phyloP scores from a whole-genome alignment of 805 yeast genomes.

The Saturnispora diversa region DNA sequence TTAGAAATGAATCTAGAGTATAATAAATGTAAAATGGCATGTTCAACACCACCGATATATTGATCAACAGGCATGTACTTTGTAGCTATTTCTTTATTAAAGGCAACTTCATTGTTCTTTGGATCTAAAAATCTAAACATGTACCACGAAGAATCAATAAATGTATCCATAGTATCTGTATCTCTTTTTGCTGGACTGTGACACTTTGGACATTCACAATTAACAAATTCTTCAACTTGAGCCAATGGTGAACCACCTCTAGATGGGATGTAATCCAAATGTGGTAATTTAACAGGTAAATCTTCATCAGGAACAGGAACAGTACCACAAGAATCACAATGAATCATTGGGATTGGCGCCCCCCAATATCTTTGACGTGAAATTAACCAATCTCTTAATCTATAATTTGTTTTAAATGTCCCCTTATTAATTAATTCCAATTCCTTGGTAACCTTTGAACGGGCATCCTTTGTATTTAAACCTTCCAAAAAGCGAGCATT shows the following conservation, averaged over 20 bases:
- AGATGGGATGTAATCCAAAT: slow-evolving; percentile 34
- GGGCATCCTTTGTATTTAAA: slow-evolving; percentile 42
- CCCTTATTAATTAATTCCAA: slow-evolving; percentile 39
- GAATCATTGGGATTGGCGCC: slow-evolving; percentile 92
- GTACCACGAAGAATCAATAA: slow-evolving; percentile 98
- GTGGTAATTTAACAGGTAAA: slow-evolving; percentile 76
- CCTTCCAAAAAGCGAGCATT: slow-evolving; percentile 48
- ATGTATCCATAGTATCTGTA: slow-evolving; percentile 98
- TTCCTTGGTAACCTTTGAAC: slow-evolving; percentile 34
- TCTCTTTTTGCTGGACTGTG: slow-evolving; percentile 68
- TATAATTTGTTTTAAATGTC: slow-evolving; percentile 40
- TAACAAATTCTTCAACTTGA: slow-evolving; percentile 56
- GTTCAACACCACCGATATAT: slow-evolving; percentile 94
- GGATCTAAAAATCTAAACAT: slow-evolving; percentile 79
- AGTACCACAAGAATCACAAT: slow-evolving; percentile 77
- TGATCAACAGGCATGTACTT: slow-evolving; percentile 73
- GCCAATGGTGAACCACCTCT: slow-evolving; percentile 65
- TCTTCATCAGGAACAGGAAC: slow-evolving; percentile 89
- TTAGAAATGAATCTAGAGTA: slow-evolving; percentile 83
- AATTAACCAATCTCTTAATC: slow-evolving; percentile 88
- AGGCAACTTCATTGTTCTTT: slow-evolving; percentile 47
- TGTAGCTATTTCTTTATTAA: slow-evolving; percentile 42
- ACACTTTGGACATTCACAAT: slow-evolving; percentile 78
- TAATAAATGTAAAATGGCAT: slow-evolving; percentile 85
- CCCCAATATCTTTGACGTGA: slow-evolving; percentile 98